Conservation (phyloP, 192 early-diverging fungal species). For the Umbelopsis sp. region DNA sequence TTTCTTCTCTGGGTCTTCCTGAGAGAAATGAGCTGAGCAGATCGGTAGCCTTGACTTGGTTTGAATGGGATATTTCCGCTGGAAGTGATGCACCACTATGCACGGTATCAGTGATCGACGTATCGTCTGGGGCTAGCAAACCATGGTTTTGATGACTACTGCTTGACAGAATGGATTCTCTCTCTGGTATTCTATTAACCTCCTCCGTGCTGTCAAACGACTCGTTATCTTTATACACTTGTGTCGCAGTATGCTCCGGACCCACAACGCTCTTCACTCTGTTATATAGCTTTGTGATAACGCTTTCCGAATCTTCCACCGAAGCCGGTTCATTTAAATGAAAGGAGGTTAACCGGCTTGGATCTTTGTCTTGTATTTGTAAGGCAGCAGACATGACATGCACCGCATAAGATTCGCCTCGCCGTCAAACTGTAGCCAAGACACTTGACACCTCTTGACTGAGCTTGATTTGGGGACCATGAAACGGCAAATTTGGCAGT, state of each 20-base stretch:
- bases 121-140: background rate
- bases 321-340: background rate
- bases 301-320: background rate
- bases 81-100: background rate
- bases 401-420: constrained; percentile 5
- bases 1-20: background rate
- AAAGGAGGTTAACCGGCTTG: constrained; percentile 2
- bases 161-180: background rate
- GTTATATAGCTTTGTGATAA: constrained; percentile 11
- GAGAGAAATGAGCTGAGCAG: background rate
- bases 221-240: background rate
- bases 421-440: background rate
- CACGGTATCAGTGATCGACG: background rate
- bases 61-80: background rate
- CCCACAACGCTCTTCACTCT: constrained; percentile 16
- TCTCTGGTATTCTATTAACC: background rate
- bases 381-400: constrained; percentile 6
- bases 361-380: background rate
- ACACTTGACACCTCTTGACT: too few relatives aligned
- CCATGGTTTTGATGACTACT: background rate
- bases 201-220: background rate
- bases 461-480: too few relatives aligned
- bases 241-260: background rate
- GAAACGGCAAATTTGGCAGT: background rate
- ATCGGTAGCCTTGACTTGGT: constrained; percentile 1